These are phyloP conservation scores for Hypseocharis bilobata DNA, from an alignment of 441 rosid species.

Conservation along the genomic window DNA sequence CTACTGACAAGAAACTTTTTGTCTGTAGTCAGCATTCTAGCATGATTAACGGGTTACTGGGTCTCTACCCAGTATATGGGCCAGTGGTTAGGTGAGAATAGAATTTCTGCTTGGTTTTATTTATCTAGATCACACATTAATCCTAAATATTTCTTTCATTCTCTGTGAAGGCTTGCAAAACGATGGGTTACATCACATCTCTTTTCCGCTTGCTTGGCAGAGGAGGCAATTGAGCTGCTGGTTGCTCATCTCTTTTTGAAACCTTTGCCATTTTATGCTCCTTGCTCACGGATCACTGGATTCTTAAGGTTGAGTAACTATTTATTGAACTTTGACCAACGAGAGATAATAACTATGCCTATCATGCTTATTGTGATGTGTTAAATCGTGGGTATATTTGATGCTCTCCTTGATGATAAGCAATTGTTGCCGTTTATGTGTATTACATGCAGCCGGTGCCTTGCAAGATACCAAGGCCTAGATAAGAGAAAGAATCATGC, in stretches of 20 bases:
- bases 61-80: conserved; percentile 52
- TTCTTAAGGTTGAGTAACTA: conserved; percentile 52
- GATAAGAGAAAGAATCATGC: too few species aligned
- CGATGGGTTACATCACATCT: conserved; percentile 87
- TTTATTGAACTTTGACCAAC: background rate
- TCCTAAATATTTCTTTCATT: conserved; percentile 6
- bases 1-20: conserved; percentile 59
- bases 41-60: conserved; percentile 77
- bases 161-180: conserved; percentile 66
- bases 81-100: conserved; percentile 56
- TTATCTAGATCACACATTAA: background rate
- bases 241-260: conserved; percentile 71
- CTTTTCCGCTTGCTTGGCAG: conserved; percentile 80
- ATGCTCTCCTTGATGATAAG: background rate
- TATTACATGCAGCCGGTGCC: background rate
- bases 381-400: background rate
- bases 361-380: background rate
- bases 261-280: conserved; percentile 66
- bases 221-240: conserved; percentile 76
- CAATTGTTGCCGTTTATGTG: background rate
- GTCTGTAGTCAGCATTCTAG: conserved; percentile 76
- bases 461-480: too few species aligned
- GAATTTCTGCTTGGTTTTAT: conserved; percentile 10
- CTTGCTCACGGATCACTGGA: conserved; percentile 75
- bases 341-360: background rate